A percentile compares a stretch with the other conserved stretches of the same genome.
phyloP scores from a whole-genome alignment of 202 grass and related monocot species.

The Zoysia matrella region DNA sequence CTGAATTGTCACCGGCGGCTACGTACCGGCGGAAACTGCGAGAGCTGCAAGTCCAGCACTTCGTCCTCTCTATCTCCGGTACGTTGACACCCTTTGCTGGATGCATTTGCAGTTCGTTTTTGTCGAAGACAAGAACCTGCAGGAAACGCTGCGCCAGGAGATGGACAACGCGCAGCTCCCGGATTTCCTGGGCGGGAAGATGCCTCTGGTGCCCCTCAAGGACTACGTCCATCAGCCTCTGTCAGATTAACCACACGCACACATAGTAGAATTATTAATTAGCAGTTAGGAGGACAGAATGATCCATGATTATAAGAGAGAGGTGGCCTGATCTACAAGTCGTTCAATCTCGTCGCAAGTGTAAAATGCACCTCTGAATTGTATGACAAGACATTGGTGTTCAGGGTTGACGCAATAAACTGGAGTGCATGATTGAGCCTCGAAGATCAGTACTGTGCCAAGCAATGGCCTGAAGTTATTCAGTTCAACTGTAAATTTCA shows the following conservation, averaged over 20 bases:
- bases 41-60: too few species aligned
- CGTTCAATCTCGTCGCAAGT: background rate
- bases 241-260: background rate
- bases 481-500: too few species aligned
- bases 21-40: too few species aligned
- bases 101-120: constrained; percentile 66
- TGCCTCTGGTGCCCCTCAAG: constrained; percentile 52
- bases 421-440: too few species aligned
- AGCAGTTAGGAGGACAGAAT: background rate
- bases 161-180: constrained; percentile 81
- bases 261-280: background rate
- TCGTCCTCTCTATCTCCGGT: too few species aligned
- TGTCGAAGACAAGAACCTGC: constrained; percentile 65
- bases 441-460: too few species aligned
- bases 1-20: background rate
- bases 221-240: constrained; percentile 7
- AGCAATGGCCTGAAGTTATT: too few species aligned
- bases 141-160: constrained; percentile 60
- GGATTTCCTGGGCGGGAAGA: constrained; percentile 68
- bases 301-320: background rate
- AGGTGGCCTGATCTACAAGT: background rate
- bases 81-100: background rate
- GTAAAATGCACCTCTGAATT: too few species aligned
- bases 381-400: too few species aligned
- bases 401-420: too few species aligned